Evolutionary conservation across 73 alveolate species (phyloP).

Genomic region (Paramecium pentaurelia): DNA sequence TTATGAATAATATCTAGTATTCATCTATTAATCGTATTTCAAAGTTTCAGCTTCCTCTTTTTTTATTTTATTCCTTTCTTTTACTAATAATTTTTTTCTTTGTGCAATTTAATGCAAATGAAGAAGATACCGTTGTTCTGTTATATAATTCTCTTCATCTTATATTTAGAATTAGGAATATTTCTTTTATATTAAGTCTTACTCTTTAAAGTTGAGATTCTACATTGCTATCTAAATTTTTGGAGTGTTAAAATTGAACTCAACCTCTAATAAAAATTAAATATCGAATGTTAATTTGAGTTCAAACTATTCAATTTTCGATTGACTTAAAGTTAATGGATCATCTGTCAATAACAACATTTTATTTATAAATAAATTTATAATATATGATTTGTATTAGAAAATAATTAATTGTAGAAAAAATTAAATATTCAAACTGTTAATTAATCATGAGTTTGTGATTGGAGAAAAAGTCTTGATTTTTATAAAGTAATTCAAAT

Average conservation of each 20-base stretch:
- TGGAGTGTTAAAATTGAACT: background rate
- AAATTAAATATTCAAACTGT: slow-evolving; percentile 86
- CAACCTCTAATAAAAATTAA: slow-evolving; percentile 3
- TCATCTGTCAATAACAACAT: background rate
- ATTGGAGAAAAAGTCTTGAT: background rate
- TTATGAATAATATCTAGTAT: background rate
- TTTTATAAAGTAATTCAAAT: background rate
- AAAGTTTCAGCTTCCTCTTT: background rate
- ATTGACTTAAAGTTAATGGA: background rate
- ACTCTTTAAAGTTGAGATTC: background rate
- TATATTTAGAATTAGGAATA: background rate
- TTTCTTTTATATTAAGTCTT: background rate
- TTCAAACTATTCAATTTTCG: background rate
- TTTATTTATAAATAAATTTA: background rate
- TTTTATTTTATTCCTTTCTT: background rate
- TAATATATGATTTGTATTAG: background rate
- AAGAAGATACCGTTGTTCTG: background rate
- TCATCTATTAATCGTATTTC: background rate
- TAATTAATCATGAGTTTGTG: slow-evolving; percentile 65
- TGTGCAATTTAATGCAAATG: slow-evolving; percentile 21
- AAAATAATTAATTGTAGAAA: slow-evolving; percentile 38
- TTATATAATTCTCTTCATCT: background rate
- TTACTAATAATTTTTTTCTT: background rate
- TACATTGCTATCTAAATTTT: background rate
- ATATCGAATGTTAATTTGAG: background rate